Base-by-base conservation (phyloP, 2,329 filamentous ascomycete species). In the Pseudopithomyces maydicus region DNA sequence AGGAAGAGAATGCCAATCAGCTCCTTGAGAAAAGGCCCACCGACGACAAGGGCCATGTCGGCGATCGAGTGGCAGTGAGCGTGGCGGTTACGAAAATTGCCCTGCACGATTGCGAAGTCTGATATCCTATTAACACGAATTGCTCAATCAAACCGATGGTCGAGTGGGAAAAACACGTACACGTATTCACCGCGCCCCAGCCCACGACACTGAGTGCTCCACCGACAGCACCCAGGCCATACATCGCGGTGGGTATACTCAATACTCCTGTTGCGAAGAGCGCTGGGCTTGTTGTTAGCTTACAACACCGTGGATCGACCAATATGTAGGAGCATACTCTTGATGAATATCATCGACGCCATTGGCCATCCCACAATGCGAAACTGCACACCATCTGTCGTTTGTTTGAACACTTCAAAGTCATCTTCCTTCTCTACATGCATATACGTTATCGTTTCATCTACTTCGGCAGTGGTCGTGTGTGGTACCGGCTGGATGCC, bases 11-110 rank as follows among this genome's bases (percentile, higher is more conserved):
- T n/a, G n/a, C n/a, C n/a, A n/a, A n/a, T n/a, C n/a, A n/a, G n/a
- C n/a, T n/a, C n/a, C n/a, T n/a, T n/a, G n/a, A n/a, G n/a, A n/a
- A n/a, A n/a, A n/a, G n/a, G n/a, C n/a, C n/a, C n/a, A 1, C 84
- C 83, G 2, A 87, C 78, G 0, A 83, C 77, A 80, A 68, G 0
- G 82, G 83, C n/a, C 84, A 88, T 87, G 57, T 87, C 83, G 22
- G 81, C 78, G 47, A 83, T 80, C 6, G 75, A 78, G 62, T 84
- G 82, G 56, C 81, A 83, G 33, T 77, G 76, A 0, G 79, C 78
- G 56, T 84, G 79, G 22, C 67, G 64, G 54, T 81, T 80, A 20
- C 81, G 74, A 57, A 84, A 84, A 53, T 83, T 74, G 32, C 81
- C 81, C 57, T 81, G 77, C 8, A 83, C 73, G 42, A 82, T 74